A percentile compares a stretch with the other conserved stretches of the same genome.
These are phyloP conservation scores for Sphagnum fallax DNA, from an alignment of 228 moss, liverwort and hornwort species.

Conservation along the genomic window DNA sequence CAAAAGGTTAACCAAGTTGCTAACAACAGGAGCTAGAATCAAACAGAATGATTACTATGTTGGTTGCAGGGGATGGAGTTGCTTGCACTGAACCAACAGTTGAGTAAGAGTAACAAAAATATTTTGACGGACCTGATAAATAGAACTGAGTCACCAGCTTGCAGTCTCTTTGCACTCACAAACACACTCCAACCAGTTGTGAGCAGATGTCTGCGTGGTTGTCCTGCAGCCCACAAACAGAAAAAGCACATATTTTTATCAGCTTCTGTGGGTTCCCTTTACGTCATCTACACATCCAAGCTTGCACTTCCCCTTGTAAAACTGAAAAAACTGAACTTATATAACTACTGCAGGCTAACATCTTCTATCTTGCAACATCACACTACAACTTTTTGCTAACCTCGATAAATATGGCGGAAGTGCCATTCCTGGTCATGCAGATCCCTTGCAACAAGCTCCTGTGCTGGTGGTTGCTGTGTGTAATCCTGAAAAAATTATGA, in stretches of 20 bases:
- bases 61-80: too few species aligned
- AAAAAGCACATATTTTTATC: not conserved
- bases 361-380: not conserved
- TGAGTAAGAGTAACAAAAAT: too few species aligned
- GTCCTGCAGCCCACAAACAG: slow-evolving; percentile 43
- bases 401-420: slow-evolving; percentile 96
- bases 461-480: slow-evolving; percentile 81
- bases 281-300: too few species aligned
- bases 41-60: too few species aligned
- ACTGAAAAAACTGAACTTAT: not conserved
- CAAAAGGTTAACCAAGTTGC: too few species aligned
- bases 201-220: slow-evolving; percentile 92
- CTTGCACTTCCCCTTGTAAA: not conserved
- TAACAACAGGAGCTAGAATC: too few species aligned
- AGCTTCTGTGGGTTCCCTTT: too few species aligned
- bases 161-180: slow-evolving; percentile 91
- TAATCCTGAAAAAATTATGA: slow-evolving; percentile 55
- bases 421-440: slow-evolving; percentile 98
- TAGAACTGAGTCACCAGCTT: slow-evolving; percentile 95
- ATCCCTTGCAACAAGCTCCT: slow-evolving; percentile 94
- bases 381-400: slow-evolving; percentile 13
- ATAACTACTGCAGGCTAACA: not conserved
- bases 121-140: slow-evolving; percentile 66
- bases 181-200: slow-evolving; percentile 99
- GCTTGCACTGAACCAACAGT: too few species aligned